Percentiles rank a stretch among this genome's conserved stretches.
phyloP scores from a whole-genome alignment of 805 yeast species.

The Ogataea wickerhamii region DNA sequence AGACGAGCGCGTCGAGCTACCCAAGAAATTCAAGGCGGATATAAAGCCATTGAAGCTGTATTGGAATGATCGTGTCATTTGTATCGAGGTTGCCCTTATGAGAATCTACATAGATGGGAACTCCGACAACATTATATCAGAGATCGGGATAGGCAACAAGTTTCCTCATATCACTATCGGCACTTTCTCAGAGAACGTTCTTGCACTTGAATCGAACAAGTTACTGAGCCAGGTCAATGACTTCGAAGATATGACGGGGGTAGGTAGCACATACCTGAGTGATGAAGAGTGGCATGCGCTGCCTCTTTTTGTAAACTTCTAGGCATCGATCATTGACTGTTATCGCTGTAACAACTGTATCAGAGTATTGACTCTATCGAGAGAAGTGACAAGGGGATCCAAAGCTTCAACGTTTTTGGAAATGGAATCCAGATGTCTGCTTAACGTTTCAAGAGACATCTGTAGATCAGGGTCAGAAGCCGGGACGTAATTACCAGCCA shows the following conservation, averaged over 20 bases:
- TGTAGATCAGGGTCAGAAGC: slow-evolving; percentile 12
- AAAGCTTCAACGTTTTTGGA: slow-evolving; percentile 17
- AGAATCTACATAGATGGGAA: slow-evolving; percentile 8
- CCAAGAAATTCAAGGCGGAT: slow-evolving; percentile 28
- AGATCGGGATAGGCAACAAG: slow-evolving; percentile 35
- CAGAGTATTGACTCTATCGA: slow-evolving; percentile 19
- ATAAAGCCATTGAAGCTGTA: slow-evolving; percentile 43
- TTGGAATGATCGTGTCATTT: slow-evolving; percentile 50
- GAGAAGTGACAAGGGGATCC: slow-evolving; percentile 13
- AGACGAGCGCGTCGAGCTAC: slow-evolving; percentile 12
- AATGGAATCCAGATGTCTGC: slow-evolving; percentile 14
- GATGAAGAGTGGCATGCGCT: slow-evolving; percentile 7
- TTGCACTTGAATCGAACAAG: slow-evolving; percentile 52
- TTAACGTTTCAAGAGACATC: slow-evolving; percentile 8
- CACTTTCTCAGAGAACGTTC: slow-evolving; percentile 40
- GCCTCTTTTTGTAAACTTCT: slow-evolving; percentile 23
- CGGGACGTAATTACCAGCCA: slow-evolving; percentile 12
- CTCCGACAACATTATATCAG: slow-evolving; percentile 8
- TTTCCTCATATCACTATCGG: slow-evolving; percentile 76
- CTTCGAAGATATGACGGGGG: slow-evolving; percentile 12
- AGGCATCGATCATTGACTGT: slow-evolving; percentile 1
- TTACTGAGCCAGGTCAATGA: slow-evolving; percentile 27
- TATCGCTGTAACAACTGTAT: slow-evolving; percentile 12
- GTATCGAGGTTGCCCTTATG: slow-evolving; percentile 46
- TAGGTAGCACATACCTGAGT: slow-evolving; percentile 11